Evolutionary conservation across 2,329 filamentous ascomycete species (phyloP), one percentile per base, ranked within the genome.

Genomic region (Fusarium torreyae): DNA sequence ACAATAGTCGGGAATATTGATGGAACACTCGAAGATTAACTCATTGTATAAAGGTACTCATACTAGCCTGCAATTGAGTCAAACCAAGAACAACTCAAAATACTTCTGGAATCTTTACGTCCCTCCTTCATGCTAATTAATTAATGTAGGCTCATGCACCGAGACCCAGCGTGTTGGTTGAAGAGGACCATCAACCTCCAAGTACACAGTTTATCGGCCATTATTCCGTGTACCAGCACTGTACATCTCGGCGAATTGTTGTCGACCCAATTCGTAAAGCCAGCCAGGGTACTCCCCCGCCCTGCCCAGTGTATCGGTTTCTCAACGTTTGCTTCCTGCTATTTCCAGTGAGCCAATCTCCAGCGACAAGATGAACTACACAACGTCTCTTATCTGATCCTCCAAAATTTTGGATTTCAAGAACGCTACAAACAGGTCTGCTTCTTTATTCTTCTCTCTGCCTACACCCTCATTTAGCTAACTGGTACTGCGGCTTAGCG

Each of bases 121-220:
- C 36, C 38, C 14, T 20, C n/a, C 20, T 38, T 28, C 28, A 36
- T 57, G 60, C 48, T 43, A 45, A 15, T 8, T 43, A 22, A 38
- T 38, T 46, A 31, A 39, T 24, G 22, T 50, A 36, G 34, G 36
- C 44, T 44, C 58, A 53, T 54, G 58, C 55, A 58, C 57, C 65
- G 48, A 58, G 63, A 66, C 56, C 69, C 67, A 53, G 65, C 69
- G 58, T 17, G 59, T 48, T 62, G 65, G 69, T 57, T 70, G 44
- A 66, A 55, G 62, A 61, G 45, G 54, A 55, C 39, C 66, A 36
- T 39, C 46, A 63, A 43, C 38, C 45, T 38, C 28, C n/a, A 20
- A 38, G 43, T 43, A 49, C 24, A 54, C 48, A 45, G 18, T 39
- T 45, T 38, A 24, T 53, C 38, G 38, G 56, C 33, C 49, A 28